Evolutionary conservation across 2,329 filamentous ascomycete species (phyloP).

Genomic region (Pyrenochaeta sp.): DNA sequence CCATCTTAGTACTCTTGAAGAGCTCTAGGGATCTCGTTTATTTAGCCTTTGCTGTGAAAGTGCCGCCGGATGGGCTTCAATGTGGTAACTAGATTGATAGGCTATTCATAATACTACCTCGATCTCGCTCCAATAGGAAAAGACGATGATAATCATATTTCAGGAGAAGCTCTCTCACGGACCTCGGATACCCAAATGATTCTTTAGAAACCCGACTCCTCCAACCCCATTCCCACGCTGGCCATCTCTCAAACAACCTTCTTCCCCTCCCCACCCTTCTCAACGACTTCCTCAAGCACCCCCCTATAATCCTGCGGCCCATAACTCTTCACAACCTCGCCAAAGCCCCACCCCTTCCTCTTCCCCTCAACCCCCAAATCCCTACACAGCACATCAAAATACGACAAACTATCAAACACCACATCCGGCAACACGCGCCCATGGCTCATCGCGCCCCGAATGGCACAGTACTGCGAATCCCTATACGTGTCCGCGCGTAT

Average conservation of each 20-base stretch:
- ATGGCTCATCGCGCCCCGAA: conserved; percentile 76
- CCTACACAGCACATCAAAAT: conserved; percentile 33
- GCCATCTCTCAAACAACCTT: conserved; percentile 9
- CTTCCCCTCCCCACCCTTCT: conserved; percentile 34
- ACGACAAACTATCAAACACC: conserved; percentile 39
- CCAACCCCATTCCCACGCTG: conserved; percentile 60
- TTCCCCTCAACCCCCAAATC: conserved; percentile 30
- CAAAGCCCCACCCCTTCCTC: conserved; percentile 27
- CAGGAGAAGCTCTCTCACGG: no score
- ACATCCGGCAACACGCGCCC: conserved; percentile 64
- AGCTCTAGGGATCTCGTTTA: no score
- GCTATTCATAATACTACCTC: no score
- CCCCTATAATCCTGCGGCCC: conserved; percentile 32
- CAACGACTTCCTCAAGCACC: conserved; percentile 19
- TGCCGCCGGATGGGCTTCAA: no score
- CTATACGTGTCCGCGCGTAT: conserved; percentile 57
- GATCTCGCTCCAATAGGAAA: no score
- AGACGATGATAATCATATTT: no score
- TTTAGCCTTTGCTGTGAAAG: no score
- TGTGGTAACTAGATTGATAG: no score
- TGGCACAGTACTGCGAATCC: conserved; percentile 72
- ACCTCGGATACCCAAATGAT: no score
- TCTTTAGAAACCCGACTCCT: no score
- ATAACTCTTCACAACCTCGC: conserved; percentile 32
- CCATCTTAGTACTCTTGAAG: no score